Evolutionary conservation across 768 basidiomycete genomes (phyloP).

Genomic region (Auriscalpium vulgare): DNA sequence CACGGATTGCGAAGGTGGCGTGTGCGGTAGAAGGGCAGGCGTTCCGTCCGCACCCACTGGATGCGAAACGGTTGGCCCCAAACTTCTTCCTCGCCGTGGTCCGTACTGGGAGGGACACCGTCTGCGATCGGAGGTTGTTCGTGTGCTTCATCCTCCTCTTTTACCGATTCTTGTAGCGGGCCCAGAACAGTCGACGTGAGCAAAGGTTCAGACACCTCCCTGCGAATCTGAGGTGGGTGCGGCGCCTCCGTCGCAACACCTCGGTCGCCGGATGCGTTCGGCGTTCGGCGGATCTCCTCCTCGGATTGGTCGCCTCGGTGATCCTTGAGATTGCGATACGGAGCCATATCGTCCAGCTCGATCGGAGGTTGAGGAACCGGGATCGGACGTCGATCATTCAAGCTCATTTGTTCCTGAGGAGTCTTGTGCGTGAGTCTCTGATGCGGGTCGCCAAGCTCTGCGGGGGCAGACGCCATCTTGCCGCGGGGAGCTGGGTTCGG

Average conservation of each 20-base stretch:
- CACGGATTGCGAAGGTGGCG: constrained; percentile 84
- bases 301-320: background rate
- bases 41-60: constrained; percentile 70
- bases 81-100: constrained; percentile 16
- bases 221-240: background rate
- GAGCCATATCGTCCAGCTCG: constrained; percentile 34
- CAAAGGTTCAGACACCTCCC: background rate
- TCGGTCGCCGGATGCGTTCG: constrained; percentile 1
- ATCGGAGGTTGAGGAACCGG: constrained; percentile 20
- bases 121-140: background rate
- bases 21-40: constrained; percentile 68
- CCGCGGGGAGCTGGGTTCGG: background rate
- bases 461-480: constrained; percentile 38
- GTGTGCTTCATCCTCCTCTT: constrained; percentile 19
- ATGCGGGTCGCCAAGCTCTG: constrained; percentile 36
- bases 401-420: constrained; percentile 24
- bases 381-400: constrained; percentile 18
- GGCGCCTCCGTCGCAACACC: background rate
- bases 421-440: constrained; percentile 23
- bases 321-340: constrained; percentile 26
- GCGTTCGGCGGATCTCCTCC: constrained; percentile 1
- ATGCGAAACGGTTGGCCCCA: constrained; percentile 82
- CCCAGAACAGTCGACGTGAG: background rate
- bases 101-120: background rate
- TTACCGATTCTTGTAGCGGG: constrained; percentile 12